phyloP scores from a whole-genome alignment of 2,329 filamentous ascomycete species.

The Camptophora hylomeconis region DNA sequence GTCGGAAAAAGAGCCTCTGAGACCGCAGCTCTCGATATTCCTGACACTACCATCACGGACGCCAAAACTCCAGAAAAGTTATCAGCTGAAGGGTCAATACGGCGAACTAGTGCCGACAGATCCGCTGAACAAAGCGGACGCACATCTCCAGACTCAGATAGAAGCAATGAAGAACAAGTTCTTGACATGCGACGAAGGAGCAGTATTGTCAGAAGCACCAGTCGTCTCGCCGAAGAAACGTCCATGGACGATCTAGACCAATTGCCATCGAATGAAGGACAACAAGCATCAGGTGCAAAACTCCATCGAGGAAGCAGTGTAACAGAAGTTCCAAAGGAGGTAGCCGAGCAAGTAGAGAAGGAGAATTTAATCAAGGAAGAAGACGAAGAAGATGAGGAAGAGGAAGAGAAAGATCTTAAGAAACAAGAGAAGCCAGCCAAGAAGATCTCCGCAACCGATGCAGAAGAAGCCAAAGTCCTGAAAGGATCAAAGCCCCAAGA shows the following conservation, averaged over 20 bases:
- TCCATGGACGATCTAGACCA: constrained; percentile 10
- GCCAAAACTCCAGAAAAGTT: constrained; percentile 15
- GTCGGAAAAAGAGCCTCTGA: constrained; percentile 8
- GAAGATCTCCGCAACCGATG: constrained; percentile 8
- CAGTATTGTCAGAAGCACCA: constrained; percentile 9
- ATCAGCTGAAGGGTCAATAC: constrained; percentile 11
- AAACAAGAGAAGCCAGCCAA: neutral
- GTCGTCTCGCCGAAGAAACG: constrained; percentile 10
- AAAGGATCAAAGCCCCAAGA: constrained; percentile 11
- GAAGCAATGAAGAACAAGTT: constrained; percentile 10
- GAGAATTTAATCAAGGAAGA: constrained; percentile 9
- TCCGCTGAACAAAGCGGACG: constrained; percentile 10
- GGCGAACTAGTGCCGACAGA: constrained; percentile 15
- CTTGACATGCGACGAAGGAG: constrained; percentile 10
- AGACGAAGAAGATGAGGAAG: constrained; percentile 6
- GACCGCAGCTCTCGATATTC: constrained; percentile 8
- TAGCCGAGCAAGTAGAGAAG: constrained; percentile 2
- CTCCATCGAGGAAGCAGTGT: neutral
- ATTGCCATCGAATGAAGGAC: neutral
- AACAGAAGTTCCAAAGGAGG: neutral
- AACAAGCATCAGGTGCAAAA: neutral
- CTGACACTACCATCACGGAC: constrained; percentile 9
- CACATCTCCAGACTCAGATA: constrained; percentile 7
- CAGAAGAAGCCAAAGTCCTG: constrained; percentile 9
- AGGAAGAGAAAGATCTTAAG: constrained; percentile 1